Conservation (phyloP, 108 stramenopile species). For the Schizochytrium sp. region DNA sequence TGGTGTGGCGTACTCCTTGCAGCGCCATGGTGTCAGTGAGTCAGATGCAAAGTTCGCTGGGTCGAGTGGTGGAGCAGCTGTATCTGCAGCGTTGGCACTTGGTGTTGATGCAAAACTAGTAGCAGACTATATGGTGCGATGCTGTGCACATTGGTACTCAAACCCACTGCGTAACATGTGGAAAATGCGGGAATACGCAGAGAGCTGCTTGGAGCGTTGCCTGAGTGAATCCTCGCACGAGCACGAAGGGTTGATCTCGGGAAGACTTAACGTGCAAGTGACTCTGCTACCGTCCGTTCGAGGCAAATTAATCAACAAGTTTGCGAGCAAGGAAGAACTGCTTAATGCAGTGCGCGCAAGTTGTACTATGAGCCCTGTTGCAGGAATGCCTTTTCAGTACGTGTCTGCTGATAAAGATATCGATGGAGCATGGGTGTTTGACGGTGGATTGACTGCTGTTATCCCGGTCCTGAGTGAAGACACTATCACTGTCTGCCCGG, state of each 20-base stretch:
- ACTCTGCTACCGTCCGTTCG: conserved; percentile 21
- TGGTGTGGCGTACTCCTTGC: conserved; percentile 54
- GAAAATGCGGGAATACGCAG: conserved; percentile 52
- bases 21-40: not conserved
- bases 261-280: conserved; percentile 38
- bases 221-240: not conserved
- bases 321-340: not conserved
- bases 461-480: not conserved
- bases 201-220: conserved; percentile 16
- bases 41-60: not conserved
- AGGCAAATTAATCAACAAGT: not conserved
- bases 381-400: conserved; percentile 44
- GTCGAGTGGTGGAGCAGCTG: conserved; percentile 33
- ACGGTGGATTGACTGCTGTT: conserved; percentile 30
- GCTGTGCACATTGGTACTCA: conserved; percentile 6
- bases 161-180: conserved; percentile 53
- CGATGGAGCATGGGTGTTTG: conserved; percentile 47
- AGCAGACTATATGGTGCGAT: conserved; percentile 28
- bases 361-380: conserved; percentile 51
- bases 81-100: conserved; percentile 11
- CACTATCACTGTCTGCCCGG: not conserved
- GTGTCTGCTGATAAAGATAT: not conserved
- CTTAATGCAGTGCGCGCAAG: conserved; percentile 17
- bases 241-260: not conserved
- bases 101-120: conserved; percentile 34